phyloP scores from a whole-genome alignment of 1,139 yeast genomes.

The Lodderomyces pseudojiufengensis region DNA sequence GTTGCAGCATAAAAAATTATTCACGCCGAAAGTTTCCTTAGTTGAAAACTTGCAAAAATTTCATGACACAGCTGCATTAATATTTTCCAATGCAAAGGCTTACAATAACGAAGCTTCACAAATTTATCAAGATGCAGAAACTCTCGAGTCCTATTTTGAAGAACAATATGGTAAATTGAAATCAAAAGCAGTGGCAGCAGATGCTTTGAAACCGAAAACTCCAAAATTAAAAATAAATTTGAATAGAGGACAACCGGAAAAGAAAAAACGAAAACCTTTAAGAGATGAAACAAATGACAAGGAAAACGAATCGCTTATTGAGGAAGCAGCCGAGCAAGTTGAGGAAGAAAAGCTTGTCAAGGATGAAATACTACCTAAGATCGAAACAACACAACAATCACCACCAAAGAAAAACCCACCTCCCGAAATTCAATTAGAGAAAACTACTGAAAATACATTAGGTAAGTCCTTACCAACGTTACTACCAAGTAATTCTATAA shows the following conservation, averaged over 20 bases:
- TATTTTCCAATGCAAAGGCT: constrained; percentile 55
- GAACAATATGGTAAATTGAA: constrained; percentile 27
- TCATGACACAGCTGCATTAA: constrained; percentile 43
- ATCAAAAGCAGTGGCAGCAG: constrained; percentile 18
- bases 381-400: constrained; percentile 11
- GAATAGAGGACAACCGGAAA: constrained; percentile 19
- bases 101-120: constrained; percentile 56
- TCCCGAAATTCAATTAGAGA: constrained; percentile 9
- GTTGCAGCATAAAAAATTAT: constrained; percentile 40
- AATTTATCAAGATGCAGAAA: constrained; percentile 54
- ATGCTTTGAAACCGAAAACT: constrained; percentile 6
- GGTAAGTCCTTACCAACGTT: constrained; percentile 30
- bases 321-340: constrained; percentile 1
- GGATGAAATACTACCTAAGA: constrained; percentile 10
- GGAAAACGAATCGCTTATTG: constrained; percentile 10
- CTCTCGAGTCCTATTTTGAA: constrained; percentile 35
- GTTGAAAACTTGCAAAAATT: constrained; percentile 46
- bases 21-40: constrained; percentile 24
- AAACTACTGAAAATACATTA: constrained; percentile 20
- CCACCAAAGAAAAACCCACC: constrained; percentile 10
- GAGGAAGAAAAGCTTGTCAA: constrained; percentile 14
- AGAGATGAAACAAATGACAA: constrained; percentile 18
- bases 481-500: constrained; percentile 27
- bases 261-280: constrained; percentile 19
- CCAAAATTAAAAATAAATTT: constrained; percentile 24